phyloP scores from a whole-genome alignment of 441 rosid genomes.

The Isatis lusitanica region DNA sequence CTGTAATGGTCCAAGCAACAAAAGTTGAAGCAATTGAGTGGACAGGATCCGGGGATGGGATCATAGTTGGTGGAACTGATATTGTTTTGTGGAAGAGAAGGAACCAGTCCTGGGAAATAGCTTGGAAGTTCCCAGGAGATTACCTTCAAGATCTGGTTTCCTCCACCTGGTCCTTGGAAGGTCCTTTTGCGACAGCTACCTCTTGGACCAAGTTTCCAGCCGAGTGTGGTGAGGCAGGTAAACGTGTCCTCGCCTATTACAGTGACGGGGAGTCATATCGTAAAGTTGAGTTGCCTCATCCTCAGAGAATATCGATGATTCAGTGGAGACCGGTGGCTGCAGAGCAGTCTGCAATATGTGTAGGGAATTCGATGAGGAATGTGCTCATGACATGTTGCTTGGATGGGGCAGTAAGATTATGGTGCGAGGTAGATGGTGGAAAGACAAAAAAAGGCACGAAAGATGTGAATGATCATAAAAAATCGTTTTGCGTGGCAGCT shows the following conservation, averaged over 20 bases:
- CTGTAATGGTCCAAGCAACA: conserved; percentile 66
- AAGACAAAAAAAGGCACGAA: conserved; percentile 55
- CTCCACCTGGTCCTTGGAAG: conserved; percentile 79
- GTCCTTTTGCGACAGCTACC: conserved; percentile 73
- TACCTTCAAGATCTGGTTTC: conserved; percentile 78
- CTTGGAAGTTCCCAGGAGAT: conserved; percentile 70
- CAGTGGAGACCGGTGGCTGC: conserved; percentile 79
- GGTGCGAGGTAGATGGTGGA: conserved; percentile 79
- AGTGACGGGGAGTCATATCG: conserved; percentile 46
- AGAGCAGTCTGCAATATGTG: conserved; percentile 40
- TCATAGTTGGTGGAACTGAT: conserved; percentile 74
- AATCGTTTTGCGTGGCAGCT: conserved; percentile 67
- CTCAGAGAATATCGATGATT: conserved; percentile 73
- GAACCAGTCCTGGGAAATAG: conserved; percentile 83
- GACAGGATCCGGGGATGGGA: conserved; percentile 92
- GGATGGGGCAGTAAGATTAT: conserved; percentile 89
- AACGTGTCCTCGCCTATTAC: conserved; percentile 55
- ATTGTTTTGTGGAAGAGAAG: conserved; percentile 82
- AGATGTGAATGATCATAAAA: conserved; percentile 53
- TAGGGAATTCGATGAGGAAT: conserved; percentile 45
- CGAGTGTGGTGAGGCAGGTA: conserved; percentile 46
- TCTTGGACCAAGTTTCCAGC: conserved; percentile 39
- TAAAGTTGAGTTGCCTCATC: conserved; percentile 61
- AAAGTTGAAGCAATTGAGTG: conserved; percentile 84
- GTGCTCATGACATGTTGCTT: conserved; percentile 82